Conservation (phyloP, 768 basidiomycete species). For the Phaeolepiota aurea region DNA sequence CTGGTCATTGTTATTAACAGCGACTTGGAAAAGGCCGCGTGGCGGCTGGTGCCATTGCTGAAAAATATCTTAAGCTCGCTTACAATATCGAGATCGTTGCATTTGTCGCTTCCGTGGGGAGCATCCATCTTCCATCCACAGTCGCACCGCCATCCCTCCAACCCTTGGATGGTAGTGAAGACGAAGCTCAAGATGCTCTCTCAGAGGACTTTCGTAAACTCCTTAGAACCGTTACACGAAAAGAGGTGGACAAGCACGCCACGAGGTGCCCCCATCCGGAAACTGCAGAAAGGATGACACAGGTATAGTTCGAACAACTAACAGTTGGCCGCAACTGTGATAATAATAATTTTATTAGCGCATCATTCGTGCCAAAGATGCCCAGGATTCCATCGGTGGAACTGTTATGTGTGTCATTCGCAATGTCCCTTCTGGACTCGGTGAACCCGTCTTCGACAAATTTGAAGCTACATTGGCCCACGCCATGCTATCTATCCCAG, state of each 20-base stretch:
- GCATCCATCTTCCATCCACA: slow-evolving; percentile 67
- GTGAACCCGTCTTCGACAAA: slow-evolving; percentile 98
- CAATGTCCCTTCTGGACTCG: slow-evolving; percentile 81
- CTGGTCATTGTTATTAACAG: slow-evolving; percentile 1
- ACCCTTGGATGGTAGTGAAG: slow-evolving; percentile 39
- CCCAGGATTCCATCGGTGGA: slow-evolving; percentile 94
- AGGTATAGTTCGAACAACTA: slow-evolving; percentile 48
- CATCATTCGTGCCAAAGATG: slow-evolving; percentile 88
- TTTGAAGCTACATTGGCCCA: slow-evolving; percentile 93
- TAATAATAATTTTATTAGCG: slow-evolving; percentile 41
- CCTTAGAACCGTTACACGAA: slow-evolving; percentile 72
- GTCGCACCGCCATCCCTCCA: slow-evolving; percentile 28
- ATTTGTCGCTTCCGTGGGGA: slow-evolving; percentile 95
- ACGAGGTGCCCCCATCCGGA: slow-evolving; percentile 89
- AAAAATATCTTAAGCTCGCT: slow-evolving; percentile 83
- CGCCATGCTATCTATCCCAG: slow-evolving; percentile 98
- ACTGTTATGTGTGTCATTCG: slow-evolving; percentile 96
- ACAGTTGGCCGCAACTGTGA: neutral
- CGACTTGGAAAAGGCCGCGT: slow-evolving; percentile 61
- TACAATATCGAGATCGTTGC: slow-evolving; percentile 94
- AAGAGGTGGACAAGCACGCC: slow-evolving; percentile 77
- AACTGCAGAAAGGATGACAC: slow-evolving; percentile 85
- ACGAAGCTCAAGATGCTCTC: slow-evolving; percentile 65
- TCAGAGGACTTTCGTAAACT: slow-evolving; percentile 79
- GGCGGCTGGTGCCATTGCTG: slow-evolving; percentile 96